Evolutionary conservation across 768 basidiomycete genomes (phyloP).

Genomic region (Trametes cubensis): DNA sequence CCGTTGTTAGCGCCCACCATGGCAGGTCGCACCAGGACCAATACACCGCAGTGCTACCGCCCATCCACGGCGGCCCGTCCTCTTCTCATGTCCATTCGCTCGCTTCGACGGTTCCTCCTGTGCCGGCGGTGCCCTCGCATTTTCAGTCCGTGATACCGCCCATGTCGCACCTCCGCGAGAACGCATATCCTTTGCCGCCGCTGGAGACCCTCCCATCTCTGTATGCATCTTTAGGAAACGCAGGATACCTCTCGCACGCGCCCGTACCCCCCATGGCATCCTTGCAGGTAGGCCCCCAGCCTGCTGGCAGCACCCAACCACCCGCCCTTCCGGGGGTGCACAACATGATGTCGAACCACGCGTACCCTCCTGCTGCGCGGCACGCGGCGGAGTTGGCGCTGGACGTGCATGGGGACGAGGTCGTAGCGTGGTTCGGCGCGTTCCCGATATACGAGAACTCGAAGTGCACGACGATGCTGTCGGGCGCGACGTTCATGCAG

Average conservation of each 20-base stretch:
- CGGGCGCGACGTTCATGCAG: conserved; percentile 57
- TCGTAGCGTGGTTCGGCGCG: conserved; percentile 46
- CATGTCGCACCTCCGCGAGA: background rate
- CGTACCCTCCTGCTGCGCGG: background rate
- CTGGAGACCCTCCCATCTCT: background rate
- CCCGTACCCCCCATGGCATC: background rate
- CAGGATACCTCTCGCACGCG: no score
- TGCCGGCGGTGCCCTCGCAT: no score
- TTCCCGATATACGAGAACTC: conserved; percentile 50
- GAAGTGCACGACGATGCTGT: conserved; percentile 55
- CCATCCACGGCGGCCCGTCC: background rate
- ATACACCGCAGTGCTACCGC: background rate
- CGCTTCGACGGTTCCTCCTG: no score
- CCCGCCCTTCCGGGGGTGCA: background rate
- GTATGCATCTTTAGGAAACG: no score
- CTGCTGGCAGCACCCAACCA: background rate
- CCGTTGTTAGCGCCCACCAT: no score
- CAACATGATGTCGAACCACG: background rate
- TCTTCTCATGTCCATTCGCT: no score
- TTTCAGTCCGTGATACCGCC: background rate
- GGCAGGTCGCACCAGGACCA: background rate
- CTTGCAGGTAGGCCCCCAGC: background rate
- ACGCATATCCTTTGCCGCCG: background rate
- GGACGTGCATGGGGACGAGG: conserved; percentile 28
- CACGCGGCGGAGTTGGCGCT: no score